phyloP scores from a whole-genome alignment of 1,284 basidiomycete species.

The Afroboletus lepidellus region DNA sequence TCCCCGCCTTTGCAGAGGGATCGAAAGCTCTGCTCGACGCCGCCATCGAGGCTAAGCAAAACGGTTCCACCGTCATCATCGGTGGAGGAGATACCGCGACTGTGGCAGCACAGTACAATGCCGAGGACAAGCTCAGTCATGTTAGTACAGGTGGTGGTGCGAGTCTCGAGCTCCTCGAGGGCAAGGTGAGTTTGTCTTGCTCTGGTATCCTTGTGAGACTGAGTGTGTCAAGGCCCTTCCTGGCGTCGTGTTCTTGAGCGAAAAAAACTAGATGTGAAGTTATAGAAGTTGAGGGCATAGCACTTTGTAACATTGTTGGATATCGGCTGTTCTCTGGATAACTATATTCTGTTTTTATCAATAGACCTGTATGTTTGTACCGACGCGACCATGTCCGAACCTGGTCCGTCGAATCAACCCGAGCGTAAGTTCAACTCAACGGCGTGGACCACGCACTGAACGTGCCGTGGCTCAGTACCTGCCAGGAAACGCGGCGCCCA shows the following conservation, averaged over 20 bases:
- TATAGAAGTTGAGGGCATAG: conserved; percentile 11
- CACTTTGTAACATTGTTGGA: conserved; percentile 12
- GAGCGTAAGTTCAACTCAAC: conserved; percentile 14
- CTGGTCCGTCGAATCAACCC: conserved; percentile 13
- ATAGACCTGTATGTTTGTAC: neutral
- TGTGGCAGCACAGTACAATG: conserved; percentile 77
- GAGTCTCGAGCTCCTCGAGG: conserved; percentile 92
- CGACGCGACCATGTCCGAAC: conserved; percentile 16
- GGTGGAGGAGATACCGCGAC: conserved; percentile 95
- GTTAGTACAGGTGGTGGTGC: conserved; percentile 98
- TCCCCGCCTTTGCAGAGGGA: conserved; percentile 86
- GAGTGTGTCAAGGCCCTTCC: conserved; percentile 23
- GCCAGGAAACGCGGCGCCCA: conserved; percentile 21
- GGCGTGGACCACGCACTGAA: conserved; percentile 4
- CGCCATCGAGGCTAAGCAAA: conserved; percentile 82
- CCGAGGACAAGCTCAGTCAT: conserved; percentile 91
- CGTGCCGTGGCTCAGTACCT: conserved; percentile 5
- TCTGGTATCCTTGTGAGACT: conserved; percentile 3
- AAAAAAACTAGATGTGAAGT: conserved; percentile 18
- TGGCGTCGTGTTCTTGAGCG: conserved; percentile 30
- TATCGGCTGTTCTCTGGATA: conserved; percentile 6
- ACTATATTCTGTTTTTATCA: conserved; percentile 22
- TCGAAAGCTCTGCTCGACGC: conserved; percentile 87
- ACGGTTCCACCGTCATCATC: conserved; percentile 91
- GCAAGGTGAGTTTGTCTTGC: conserved; percentile 63